These are phyloP conservation scores for Saccharum hybrid DNA, from an alignment of 202 grass and related monocot genomes.

Conservation along the genomic window DNA sequence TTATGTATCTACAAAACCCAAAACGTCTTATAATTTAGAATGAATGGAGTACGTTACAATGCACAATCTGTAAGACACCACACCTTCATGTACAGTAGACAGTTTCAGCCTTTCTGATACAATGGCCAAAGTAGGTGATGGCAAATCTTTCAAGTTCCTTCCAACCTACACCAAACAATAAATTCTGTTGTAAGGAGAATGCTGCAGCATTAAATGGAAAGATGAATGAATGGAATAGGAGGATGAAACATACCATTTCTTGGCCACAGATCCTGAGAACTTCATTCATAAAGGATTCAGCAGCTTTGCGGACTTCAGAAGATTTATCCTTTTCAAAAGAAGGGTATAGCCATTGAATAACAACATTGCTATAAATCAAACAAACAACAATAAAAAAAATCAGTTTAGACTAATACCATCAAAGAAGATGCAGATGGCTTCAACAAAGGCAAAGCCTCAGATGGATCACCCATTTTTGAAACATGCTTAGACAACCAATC, in stretches of 20 bases:
- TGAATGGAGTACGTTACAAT: constrained; percentile 1
- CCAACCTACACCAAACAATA: constrained; percentile 55
- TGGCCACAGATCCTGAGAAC: constrained; percentile 82
- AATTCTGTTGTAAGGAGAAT: constrained; percentile 22
- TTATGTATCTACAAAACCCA: not conserved
- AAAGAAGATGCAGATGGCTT: constrained; percentile 89
- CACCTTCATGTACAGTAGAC: constrained; percentile 74
- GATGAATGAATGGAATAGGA: not conserved
- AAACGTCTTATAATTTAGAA: not conserved
- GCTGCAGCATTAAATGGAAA: not conserved
- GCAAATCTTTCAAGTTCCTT: constrained; percentile 90
- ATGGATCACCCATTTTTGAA: constrained; percentile 71
- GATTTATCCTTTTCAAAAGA: constrained; percentile 86
- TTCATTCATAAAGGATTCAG: constrained; percentile 94
- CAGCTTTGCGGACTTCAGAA: constrained; percentile 95
- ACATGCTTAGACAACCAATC: constrained; percentile 98
- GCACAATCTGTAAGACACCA: constrained; percentile 46
- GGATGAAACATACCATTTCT: constrained; percentile 69
- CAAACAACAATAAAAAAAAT: constrained; percentile 21
- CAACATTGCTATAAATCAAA: constrained; percentile 22
- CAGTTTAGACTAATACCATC: constrained; percentile 56
- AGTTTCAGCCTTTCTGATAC: constrained; percentile 86
- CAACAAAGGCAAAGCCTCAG: constrained; percentile 85
- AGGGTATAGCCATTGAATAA: constrained; percentile 38
- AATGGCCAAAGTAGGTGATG: constrained; percentile 80